These are phyloP conservation scores for Nemania diffusa DNA, from an alignment of 2,329 filamentous ascomycete species.

Conservation along the genomic window DNA sequence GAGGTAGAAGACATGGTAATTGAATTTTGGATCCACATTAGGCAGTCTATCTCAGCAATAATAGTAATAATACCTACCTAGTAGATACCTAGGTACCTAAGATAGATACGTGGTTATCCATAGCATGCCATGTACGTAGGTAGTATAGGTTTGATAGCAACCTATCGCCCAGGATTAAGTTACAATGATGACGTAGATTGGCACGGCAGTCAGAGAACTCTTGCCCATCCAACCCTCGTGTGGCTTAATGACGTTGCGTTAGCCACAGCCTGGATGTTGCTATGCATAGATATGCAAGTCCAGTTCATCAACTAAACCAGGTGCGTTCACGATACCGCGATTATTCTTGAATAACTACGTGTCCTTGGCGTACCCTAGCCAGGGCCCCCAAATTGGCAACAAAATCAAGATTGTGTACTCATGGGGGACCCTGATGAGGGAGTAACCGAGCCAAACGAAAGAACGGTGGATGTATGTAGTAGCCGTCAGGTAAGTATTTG, in stretches of 20 bases:
- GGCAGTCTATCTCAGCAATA: not conserved
- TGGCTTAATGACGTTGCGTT: conserved; percentile 32
- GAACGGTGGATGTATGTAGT: not conserved
- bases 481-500: not conserved
- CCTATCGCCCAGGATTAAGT: conserved; percentile 10
- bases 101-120: not conserved
- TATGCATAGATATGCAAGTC: conserved; percentile 2
- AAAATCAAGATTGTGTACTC: conserved; percentile 1
- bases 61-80: not conserved
- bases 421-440: not conserved
- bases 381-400: not conserved
- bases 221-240: conserved; percentile 11
- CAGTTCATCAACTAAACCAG: not conserved
- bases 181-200: conserved; percentile 30
- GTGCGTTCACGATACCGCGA: conserved; percentile 2
- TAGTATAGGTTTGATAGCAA: not conserved
- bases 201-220: not conserved
- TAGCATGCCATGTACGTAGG: not conserved
- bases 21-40: not conserved
- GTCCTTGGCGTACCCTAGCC: not conserved
- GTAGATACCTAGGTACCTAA: not conserved
- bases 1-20: not conserved
- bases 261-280: conserved; percentile 22
- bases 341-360: not conserved
- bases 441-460: not conserved